A percentile compares a stretch with the other conserved stretches of the same genome.
These are phyloP conservation scores for Escallonia herrerae DNA, from an alignment of 129 eudicot species.

Conservation along the genomic window DNA sequence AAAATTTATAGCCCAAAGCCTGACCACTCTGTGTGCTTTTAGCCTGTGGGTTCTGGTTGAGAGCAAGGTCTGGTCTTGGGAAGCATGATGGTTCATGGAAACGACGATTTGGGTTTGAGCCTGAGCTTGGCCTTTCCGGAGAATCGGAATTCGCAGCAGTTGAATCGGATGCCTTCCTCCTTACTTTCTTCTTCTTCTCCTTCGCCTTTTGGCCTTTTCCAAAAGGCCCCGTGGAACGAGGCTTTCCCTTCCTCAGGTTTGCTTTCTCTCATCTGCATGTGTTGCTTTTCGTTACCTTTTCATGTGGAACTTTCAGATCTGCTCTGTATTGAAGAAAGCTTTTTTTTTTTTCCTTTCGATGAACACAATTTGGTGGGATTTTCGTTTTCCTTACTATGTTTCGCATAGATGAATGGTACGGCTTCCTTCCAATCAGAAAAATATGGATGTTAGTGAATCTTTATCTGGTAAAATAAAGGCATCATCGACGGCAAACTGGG, in stretches of 20 bases:
- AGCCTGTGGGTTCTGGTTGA: too few relatives aligned
- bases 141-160: conserved; percentile 12
- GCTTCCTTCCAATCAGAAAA: too few relatives aligned
- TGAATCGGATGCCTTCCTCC: conserved; percentile 46
- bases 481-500: too few relatives aligned
- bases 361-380: neutral
- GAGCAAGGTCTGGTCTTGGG: too few relatives aligned
- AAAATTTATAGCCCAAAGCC: too few relatives aligned
- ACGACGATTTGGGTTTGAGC: conserved; percentile 55
- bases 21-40: conserved; percentile 5
- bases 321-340: neutral
- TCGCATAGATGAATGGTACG: too few relatives aligned
- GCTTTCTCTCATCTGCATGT: conserved; percentile 2
- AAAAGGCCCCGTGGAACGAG: conserved; percentile 34
- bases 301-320: neutral
- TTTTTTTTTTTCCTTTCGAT: neutral
- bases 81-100: conserved; percentile 36
- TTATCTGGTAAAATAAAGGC: too few relatives aligned
- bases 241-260: conserved; percentile 26
- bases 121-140: conserved; percentile 53
- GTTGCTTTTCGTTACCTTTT: conserved; percentile 16
- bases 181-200: conserved; percentile 4
- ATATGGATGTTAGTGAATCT: too few relatives aligned
- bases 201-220: conserved; percentile 28
- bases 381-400: neutral